Evolutionary conservation across 78 protist genomes (phyloP), one percentile per base, ranked within the genome.

Genomic region (Guillardia theta): DNA sequence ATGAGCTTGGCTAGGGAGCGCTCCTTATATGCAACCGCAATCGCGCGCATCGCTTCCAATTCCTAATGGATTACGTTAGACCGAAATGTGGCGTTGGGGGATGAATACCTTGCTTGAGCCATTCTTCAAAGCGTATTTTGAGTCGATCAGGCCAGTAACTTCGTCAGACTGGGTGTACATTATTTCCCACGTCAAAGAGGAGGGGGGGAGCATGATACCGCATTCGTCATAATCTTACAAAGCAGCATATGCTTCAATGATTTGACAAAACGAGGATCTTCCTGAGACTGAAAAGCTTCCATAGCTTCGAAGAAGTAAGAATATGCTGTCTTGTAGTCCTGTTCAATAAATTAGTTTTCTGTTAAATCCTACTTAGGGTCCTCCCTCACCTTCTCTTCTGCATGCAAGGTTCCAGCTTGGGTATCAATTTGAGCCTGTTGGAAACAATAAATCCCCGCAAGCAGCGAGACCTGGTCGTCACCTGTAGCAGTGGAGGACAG

Each of bases 241-340:
- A 98, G 95, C 24, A 99, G 96, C 99, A 98, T 98, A 96, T 98
- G 98, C 96, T 98, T 98, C 94, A 99, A 95, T 39, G 96, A 88
- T 22, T 37, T 64, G 62, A 93, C 24, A 0, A 98, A 97, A 8
- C 87, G 50, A 39, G 77, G 93, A 46, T 97, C 97, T 0, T 95
- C 97, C 4, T 19, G 6, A 33, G 96, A 24, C 30, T 96, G 94
- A 92, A 64, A 98, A 8, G 96, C 98, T 95, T 99, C 99, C 36
- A 98, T 97, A 48, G 99, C 97, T 94, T 99, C 99, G 87, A 83
- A 98, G 50, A 99, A 97, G 97, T 99, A 99, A 8, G 99, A 98
- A 88, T 95, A 96, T 53, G 99, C 99, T 0, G 99, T 98, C 96
- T 98, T 98, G 95, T 76, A 98, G 94, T 99, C 99, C 62, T 64